These are phyloP conservation scores for Pythium myriotylum DNA, from an alignment of 352 stramenopile genomes.

Conservation along the genomic window DNA sequence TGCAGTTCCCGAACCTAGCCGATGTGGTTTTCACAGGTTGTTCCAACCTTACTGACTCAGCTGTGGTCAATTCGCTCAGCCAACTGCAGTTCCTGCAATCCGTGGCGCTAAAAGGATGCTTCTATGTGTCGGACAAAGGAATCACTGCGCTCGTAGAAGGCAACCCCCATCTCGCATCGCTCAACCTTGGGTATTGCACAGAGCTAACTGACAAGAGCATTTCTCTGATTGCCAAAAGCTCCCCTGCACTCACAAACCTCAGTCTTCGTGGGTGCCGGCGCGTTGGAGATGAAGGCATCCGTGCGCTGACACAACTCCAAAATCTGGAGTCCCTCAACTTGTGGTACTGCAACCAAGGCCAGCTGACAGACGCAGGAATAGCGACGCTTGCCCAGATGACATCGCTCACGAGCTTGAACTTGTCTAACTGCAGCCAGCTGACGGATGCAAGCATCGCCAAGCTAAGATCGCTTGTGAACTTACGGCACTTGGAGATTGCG, in stretches of 20 bases:
- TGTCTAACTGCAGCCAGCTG: constrained; percentile 82
- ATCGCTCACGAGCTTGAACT: constrained; percentile 69
- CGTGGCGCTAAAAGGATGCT: constrained; percentile 71
- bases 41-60: constrained; percentile 51
- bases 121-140: constrained; percentile 51
- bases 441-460: constrained; percentile 59
- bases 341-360: constrained; percentile 83
- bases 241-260: constrained; percentile 45
- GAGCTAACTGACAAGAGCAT: constrained; percentile 68
- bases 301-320: constrained; percentile 38
- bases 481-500: constrained; percentile 71
- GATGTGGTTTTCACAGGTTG: constrained; percentile 70
- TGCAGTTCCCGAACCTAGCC: constrained; percentile 51
- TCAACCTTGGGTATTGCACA: constrained; percentile 82
- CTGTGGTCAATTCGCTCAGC: constrained; percentile 40
- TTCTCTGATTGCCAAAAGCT: constrained; percentile 41
- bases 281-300: constrained; percentile 58
- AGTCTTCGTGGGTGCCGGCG: constrained; percentile 65
- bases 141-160: constrained; percentile 27
- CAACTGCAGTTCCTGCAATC: constrained; percentile 40
- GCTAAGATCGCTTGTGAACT: constrained; percentile 53
- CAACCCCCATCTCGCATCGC: constrained; percentile 45
- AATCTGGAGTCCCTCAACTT: constrained; percentile 65
- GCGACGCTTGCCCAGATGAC: constrained; percentile 43
- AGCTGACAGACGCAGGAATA: constrained; percentile 69